Percentiles rank a stretch among this genome's conserved stretches.
phyloP scores from a whole-genome alignment of 352 stramenopile species.

The Pythium dissotocum region DNA sequence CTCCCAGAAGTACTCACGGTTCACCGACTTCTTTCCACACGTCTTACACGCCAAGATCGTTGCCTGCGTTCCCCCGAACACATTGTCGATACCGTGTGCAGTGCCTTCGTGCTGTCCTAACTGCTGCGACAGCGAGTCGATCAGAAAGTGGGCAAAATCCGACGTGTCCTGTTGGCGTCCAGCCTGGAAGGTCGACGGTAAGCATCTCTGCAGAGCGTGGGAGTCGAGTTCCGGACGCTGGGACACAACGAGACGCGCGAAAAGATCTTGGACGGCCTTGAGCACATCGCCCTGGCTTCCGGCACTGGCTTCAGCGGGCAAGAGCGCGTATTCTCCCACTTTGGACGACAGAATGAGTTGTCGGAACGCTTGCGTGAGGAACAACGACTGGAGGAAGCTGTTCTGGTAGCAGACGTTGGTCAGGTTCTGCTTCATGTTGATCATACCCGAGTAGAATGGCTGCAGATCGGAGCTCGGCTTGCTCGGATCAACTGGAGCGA shows the following conservation, averaged over 20 bases:
- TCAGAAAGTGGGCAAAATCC: slow-evolving; percentile 86
- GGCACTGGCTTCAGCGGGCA: slow-evolving; percentile 25
- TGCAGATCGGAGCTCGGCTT: slow-evolving; percentile 35
- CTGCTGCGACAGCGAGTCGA: slow-evolving; percentile 76
- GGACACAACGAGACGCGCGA: slow-evolving; percentile 68
- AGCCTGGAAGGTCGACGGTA: slow-evolving; percentile 75
- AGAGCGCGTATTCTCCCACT: slow-evolving; percentile 38
- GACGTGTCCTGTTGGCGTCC: slow-evolving; percentile 85
- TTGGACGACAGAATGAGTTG: slow-evolving; percentile 67
- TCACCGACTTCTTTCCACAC: slow-evolving; percentile 80
- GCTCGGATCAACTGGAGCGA: slow-evolving; percentile 35
- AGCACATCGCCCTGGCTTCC: slow-evolving; percentile 46
- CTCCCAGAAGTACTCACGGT: slow-evolving; percentile 89
- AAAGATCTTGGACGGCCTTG: slow-evolving; percentile 67
- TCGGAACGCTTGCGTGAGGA: slow-evolving; percentile 86
- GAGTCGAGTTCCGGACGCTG: slow-evolving; percentile 68
- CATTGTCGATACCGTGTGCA: slow-evolving; percentile 55
- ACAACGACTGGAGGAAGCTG: slow-evolving; percentile 87
- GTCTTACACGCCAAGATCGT: slow-evolving; percentile 84
- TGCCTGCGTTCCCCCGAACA: slow-evolving; percentile 81
- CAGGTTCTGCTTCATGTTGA: slow-evolving; percentile 90
- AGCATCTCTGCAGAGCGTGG: slow-evolving; percentile 67
- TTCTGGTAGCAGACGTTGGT: slow-evolving; percentile 92
- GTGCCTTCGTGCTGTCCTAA: slow-evolving; percentile 63
- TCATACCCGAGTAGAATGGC: slow-evolving; percentile 80